A percentile compares a stretch with the other conserved stretches of the same genome.
phyloP scores from a whole-genome alignment of 345 rosid species.

The Geranium rotundifolium region DNA sequence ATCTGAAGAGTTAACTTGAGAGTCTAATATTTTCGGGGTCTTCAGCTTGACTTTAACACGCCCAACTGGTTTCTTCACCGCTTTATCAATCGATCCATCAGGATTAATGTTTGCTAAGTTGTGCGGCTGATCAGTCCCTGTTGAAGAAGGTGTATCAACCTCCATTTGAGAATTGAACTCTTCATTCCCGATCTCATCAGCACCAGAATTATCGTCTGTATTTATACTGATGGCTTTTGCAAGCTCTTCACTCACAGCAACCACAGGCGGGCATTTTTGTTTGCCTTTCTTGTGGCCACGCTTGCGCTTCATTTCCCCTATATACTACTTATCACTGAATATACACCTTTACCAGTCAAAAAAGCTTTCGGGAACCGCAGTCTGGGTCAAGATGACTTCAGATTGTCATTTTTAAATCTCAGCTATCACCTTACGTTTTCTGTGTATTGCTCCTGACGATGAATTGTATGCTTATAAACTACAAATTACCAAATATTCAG shows the following conservation, averaged over 20 bases:
- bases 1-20: constrained; percentile 21
- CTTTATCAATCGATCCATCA: constrained; percentile 40
- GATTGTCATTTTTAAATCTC: background rate
- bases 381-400: background rate
- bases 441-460: background rate
- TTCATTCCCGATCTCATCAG: constrained; percentile 24
- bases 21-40: constrained; percentile 50
- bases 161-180: constrained; percentile 53
- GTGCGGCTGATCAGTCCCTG: constrained; percentile 50
- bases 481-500: background rate
- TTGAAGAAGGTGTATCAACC: constrained; percentile 59
- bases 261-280: constrained; percentile 19
- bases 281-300: constrained; percentile 57
- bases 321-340: background rate
- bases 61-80: constrained; percentile 33
- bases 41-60: constrained; percentile 78
- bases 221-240: constrained; percentile 14
- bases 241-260: constrained; percentile 8
- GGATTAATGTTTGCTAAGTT: constrained; percentile 37
- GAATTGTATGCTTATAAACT: background rate
- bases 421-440: background rate
- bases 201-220: constrained; percentile 32
- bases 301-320: constrained; percentile 50
- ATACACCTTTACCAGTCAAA: background rate
- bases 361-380: background rate